These are phyloP conservation scores for Pseudozyma flocculosa DNA, from an alignment of 1,284 basidiomycete genomes.

Conservation along the genomic window DNA sequence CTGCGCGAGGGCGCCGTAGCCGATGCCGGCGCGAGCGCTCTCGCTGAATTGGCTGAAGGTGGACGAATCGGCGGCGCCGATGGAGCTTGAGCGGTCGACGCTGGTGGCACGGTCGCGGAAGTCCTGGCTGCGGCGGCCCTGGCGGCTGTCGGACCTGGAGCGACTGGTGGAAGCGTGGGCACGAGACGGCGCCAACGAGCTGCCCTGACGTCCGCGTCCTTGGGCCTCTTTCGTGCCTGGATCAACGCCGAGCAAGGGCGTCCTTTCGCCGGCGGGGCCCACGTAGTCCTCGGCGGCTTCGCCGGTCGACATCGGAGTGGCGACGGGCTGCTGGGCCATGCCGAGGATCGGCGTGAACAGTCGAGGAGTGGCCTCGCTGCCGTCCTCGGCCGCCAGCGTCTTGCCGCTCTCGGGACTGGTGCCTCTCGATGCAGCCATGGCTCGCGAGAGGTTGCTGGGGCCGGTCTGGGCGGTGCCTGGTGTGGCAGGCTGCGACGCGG, in stretches of 20 bases:
- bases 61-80: not conserved
- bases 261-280: no score
- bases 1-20: conserved; percentile 46
- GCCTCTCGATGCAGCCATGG: conserved; percentile 19
- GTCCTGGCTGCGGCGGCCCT: no score
- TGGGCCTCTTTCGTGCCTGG: no score
- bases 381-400: conserved; percentile 23
- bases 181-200: no score
- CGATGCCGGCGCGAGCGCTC: conserved; percentile 24
- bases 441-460: conserved; percentile 32
- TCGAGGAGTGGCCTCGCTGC: conserved; percentile 24
- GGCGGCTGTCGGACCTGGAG: not conserved
- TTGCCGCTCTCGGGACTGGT: conserved; percentile 21
- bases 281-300: no score
- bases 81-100: not conserved
- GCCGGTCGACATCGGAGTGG: conserved; percentile 7
- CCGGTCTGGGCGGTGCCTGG: conserved; percentile 22
- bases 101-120: not conserved
- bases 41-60: conserved; percentile 27
- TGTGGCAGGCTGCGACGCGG: conserved; percentile 22
- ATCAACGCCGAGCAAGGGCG: no score
- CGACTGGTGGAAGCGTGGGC: not conserved
- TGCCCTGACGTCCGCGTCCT: no score
- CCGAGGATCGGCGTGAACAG: conserved; percentile 14
- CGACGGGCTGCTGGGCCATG: conserved; percentile 11